A percentile compares a stretch with the other conserved stretches of the same genome.
phyloP scores from a whole-genome alignment of 2,329 filamentous ascomycete species.

The Xylariaceae sp. region DNA sequence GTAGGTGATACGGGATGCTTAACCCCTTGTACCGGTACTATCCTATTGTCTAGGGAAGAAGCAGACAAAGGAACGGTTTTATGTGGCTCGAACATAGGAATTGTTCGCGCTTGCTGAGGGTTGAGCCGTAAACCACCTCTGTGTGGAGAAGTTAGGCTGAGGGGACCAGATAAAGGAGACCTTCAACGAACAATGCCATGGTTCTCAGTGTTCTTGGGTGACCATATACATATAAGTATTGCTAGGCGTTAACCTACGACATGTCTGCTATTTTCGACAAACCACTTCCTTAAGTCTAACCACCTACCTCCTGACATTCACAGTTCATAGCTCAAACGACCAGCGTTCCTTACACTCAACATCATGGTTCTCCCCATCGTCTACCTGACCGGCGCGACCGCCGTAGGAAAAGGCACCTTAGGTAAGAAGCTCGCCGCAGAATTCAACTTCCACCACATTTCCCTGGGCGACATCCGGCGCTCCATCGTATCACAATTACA shows the following conservation, averaged over 20 bases:
- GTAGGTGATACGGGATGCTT: no score
- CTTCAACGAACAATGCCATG: neutral
- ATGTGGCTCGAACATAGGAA: no score
- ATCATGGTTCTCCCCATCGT: slow-evolving; percentile 16
- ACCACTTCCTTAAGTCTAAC: neutral
- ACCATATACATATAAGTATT: neutral
- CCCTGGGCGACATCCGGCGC: slow-evolving; percentile 8
- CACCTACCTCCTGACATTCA: neutral
- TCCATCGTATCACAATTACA: neutral
- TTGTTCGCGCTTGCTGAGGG: no score
- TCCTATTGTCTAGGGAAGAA: no score
- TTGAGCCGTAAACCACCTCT: no score
- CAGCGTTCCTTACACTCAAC: neutral
- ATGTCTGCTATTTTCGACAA: neutral
- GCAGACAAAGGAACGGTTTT: no score
- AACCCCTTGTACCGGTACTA: no score
- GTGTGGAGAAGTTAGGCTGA: no score
- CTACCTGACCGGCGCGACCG: slow-evolving; percentile 12
- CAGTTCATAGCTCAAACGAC: neutral
- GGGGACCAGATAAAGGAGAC: no score
- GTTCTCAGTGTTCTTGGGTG: neutral
- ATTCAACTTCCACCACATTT: slow-evolving; percentile 16
- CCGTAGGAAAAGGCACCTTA: slow-evolving; percentile 15
- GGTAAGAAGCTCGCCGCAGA: slow-evolving; percentile 8
- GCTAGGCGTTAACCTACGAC: neutral